Base-by-base conservation (phyloP, 768 basidiomycete species). In the Trametopsis cervina region DNA sequence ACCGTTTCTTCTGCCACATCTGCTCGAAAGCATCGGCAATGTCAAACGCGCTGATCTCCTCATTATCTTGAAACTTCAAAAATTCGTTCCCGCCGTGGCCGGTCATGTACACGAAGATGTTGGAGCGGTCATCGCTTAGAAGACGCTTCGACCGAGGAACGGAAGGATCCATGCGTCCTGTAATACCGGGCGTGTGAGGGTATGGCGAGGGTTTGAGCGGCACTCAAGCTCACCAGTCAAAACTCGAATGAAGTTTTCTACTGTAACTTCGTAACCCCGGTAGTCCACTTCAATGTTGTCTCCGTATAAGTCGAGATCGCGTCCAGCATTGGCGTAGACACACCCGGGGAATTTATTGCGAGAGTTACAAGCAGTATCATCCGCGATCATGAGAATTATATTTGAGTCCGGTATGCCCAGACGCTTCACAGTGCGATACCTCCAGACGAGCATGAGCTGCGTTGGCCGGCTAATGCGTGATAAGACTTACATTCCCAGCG, bases 31-130 rank as follows among this genome's bases (percentile, higher is more conserved):
- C 94, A 62, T 98, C 95, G 0, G 95, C 95, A n/a, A 98, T 79
- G 62, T 98, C 96, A 49, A 88, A 91, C 0, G 95, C 92, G 50
- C 88, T 91, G 57, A 98, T 91, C 64, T 99, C 96, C 65, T 98
- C 96, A 63, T 89, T 93, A 62, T 99, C 96, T 62, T 99, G 96
- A 65, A 99, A 98, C 64, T 99, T 98, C 60, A 99, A 79, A 63
- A 98, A 99, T 65, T 96, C 96, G 58, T 95, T 88, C 0, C 96
- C 96, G 11, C 96, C 96, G 57, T 98, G 96, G 0, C 96, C 96
- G 0, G 96, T 95, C 90, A 98, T 89, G 66, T 96, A 98, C 17
- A 99, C 81, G 61, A 98, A 97, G 51, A 99, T 74, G 59, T 98
- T 98, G 4, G 89, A 92, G 23, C 81, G 72, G 48, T 90, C 85